A percentile compares a stretch with the other conserved stretches of the same genome.
Evolutionary conservation across 106 monocot genomes (phyloP).

Genomic region (Allium fistulosum): DNA sequence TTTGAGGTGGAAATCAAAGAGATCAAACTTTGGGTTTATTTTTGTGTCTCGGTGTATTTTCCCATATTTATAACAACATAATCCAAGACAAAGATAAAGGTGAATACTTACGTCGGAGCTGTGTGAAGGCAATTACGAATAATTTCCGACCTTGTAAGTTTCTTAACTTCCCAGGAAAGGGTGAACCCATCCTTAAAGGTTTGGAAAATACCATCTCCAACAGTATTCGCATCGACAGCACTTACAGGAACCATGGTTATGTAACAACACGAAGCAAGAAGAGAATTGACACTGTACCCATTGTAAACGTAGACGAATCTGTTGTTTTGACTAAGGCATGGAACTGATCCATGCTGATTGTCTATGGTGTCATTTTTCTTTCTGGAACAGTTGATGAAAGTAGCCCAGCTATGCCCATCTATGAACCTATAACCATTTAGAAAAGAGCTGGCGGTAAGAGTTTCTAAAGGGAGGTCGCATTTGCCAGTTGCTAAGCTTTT

Average conservation of each 20-base stretch:
- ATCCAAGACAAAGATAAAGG: neutral
- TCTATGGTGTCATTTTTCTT: neutral
- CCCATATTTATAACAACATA: neutral
- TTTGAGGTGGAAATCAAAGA: neutral
- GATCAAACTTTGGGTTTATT: neutral
- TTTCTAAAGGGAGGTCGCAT: neutral
- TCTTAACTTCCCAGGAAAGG: neutral
- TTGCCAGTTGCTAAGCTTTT: neutral
- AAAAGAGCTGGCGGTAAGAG: no score
- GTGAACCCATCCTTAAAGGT: conserved; percentile 1
- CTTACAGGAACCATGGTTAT: neutral
- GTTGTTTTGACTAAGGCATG: conserved; percentile 14
- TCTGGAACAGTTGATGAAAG: conserved; percentile 10
- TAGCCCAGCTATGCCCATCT: neutral
- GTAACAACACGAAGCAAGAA: neutral
- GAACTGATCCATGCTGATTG: neutral
- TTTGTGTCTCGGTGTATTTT: neutral
- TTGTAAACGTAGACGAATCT: neutral
- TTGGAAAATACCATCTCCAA: neutral
- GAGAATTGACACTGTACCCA: neutral
- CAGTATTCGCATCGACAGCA: neutral
- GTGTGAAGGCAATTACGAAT: neutral
- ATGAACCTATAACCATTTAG: neutral
- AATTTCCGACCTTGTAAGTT: neutral
- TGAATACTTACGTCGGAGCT: neutral